phyloP scores from a whole-genome alignment of 257 asterid genomes.

The Nicotiana undulata region DNA sequence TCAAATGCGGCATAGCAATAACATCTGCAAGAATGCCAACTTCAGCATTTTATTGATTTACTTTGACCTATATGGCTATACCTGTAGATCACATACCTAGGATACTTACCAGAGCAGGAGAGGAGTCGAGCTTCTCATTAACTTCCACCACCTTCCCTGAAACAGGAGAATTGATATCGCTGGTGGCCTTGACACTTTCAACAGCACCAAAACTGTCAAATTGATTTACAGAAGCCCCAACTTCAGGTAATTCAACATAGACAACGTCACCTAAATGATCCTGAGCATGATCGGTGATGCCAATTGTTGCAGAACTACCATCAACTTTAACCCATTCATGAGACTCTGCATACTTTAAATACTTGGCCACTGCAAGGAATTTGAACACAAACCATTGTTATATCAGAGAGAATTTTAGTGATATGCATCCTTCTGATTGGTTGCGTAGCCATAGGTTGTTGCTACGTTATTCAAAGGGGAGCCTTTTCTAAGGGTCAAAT shows the following conservation, averaged over 20 bases:
- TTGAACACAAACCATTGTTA: background rate
- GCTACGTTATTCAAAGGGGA: background rate
- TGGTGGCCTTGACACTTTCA: slow-evolving; percentile 95
- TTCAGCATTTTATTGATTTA: background rate
- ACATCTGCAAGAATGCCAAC: background rate
- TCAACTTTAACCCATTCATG: slow-evolving; percentile 95
- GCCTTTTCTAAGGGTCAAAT: background rate
- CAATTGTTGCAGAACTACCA: slow-evolving; percentile 70
- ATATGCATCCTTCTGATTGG: background rate
- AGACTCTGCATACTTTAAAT: slow-evolving; percentile 79
- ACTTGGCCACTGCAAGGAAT: slow-evolving; percentile 58
- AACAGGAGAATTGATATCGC: slow-evolving; percentile 87
- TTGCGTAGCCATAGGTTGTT: background rate
- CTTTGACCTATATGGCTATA: background rate
- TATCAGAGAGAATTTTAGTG: background rate
- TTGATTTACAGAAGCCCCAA: slow-evolving; percentile 57
- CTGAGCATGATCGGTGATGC: slow-evolving; percentile 93
- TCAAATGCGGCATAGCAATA: background rate
- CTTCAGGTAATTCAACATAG: slow-evolving; percentile 84
- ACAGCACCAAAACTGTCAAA: slow-evolving; percentile 90
- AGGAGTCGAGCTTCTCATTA: slow-evolving; percentile 49
- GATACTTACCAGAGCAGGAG: slow-evolving; percentile 84
- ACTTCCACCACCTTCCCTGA: slow-evolving; percentile 82
- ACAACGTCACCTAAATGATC: slow-evolving; percentile 94
- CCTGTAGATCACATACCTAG: background rate